phyloP scores from a whole-genome alignment of 352 stramenopile species.

The Globisporangium iwayamae region DNA sequence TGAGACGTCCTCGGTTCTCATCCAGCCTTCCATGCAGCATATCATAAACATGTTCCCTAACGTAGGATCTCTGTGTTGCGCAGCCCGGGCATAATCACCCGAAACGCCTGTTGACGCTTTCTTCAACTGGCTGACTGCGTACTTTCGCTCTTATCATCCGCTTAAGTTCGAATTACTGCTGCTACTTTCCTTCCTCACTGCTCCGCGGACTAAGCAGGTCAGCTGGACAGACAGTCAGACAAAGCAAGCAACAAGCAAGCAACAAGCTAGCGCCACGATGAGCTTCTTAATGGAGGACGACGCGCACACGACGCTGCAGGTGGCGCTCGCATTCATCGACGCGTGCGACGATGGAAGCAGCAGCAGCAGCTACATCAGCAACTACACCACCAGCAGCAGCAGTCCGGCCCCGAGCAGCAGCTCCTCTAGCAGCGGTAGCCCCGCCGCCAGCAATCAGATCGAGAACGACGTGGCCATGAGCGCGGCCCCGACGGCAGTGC shows the following conservation, averaged over 20 bases:
- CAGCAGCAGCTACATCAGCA: neutral
- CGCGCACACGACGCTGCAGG: constrained; percentile 3
- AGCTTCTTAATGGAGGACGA: constrained; percentile 10
- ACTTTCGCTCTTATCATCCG: too few relatives aligned
- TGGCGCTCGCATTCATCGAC: constrained; percentile 15
- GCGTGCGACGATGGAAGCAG: constrained; percentile 20
- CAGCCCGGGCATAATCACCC: too few relatives aligned
- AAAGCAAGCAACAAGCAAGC: neutral
- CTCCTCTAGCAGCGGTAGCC: neutral
- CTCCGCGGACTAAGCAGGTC: too few relatives aligned
- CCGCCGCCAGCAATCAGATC: neutral
- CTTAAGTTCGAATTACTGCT: too few relatives aligned
- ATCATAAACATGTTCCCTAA: too few relatives aligned
- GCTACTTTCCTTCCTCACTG: too few relatives aligned
- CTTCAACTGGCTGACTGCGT: too few relatives aligned
- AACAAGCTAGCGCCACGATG: neutral
- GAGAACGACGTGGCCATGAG: neutral
- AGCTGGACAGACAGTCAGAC: too few relatives aligned
- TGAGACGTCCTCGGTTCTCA: too few relatives aligned
- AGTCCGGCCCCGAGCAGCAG: neutral
- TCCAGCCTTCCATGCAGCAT: too few relatives aligned
- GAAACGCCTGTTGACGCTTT: too few relatives aligned
- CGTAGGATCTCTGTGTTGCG: too few relatives aligned
- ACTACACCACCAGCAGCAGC: neutral
- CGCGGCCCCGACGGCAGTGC: neutral